These are phyloP conservation scores for Gentiana straminea DNA, from an alignment of 257 asterid species.

Conservation along the genomic window DNA sequence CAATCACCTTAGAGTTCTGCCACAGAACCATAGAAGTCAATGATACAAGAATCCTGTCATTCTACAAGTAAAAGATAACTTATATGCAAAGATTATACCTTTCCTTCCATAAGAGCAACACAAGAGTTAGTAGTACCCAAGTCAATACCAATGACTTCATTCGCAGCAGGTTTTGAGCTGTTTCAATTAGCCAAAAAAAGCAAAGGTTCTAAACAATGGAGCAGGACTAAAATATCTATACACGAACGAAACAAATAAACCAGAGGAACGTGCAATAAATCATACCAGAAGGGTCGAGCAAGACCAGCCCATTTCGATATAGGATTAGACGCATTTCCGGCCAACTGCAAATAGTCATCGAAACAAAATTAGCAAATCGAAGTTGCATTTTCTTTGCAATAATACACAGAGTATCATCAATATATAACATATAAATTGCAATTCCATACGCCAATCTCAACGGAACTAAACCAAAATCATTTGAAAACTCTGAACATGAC, in stretches of 20 bases:
- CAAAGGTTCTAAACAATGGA: not conserved
- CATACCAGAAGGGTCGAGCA: conserved; percentile 31
- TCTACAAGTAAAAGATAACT: not conserved
- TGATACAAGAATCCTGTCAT: not conserved
- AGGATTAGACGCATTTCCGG: conserved; percentile 15
- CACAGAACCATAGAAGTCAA: not conserved
- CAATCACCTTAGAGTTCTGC: conserved; percentile 25
- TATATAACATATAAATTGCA: not conserved
- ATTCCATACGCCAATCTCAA: not conserved
- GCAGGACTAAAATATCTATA: not conserved
- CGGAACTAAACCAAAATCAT: not conserved
- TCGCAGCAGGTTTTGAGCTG: conserved; percentile 27
- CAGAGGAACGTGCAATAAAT: not conserved
- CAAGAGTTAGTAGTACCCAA: conserved; percentile 35
- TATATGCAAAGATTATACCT: conserved; percentile 12
- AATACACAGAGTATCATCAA: not conserved
- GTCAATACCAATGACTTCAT: conserved; percentile 26
- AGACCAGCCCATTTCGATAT: conserved; percentile 11
- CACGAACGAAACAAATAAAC: not conserved
- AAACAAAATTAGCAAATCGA: not conserved
- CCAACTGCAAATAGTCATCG: conserved; percentile 15
- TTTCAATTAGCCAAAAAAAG: not conserved
- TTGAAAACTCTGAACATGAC: no score
- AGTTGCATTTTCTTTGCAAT: not conserved
- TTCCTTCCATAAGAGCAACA: conserved; percentile 28